Base-by-base conservation (phyloP, 306 rosid genomes). In the Fragaria nilgerrensis region DNA sequence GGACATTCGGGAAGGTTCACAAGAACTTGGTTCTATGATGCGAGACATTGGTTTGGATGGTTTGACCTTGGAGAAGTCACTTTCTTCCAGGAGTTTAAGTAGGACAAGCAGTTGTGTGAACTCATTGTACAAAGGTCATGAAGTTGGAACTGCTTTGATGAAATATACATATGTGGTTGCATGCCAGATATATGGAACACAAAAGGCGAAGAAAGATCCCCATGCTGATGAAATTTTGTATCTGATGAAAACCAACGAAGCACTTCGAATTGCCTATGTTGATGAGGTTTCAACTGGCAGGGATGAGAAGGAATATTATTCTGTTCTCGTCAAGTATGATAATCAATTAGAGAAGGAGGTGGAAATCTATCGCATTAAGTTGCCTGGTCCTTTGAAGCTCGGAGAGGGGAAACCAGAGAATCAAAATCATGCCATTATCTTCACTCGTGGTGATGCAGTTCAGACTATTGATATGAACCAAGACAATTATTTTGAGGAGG, bases 341-440 rank as follows among this genome's bases (percentile, higher is more conserved):
- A 88, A 84, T 64, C 83, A 82, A n/a, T 84, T 88, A 75, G 84
- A 88, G 83, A 86, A 68, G 80, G 98, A 91, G 79, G 93, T 89
- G 81, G 97, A 93, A 72, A 91, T 93, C 75, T 93, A 91, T 80
- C 88, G 93, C 8, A 80, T 93, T 68, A 88, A 93, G 86, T 80
- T 93, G 87, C 98, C 97, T 61, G 98, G 98, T 78, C 93, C 93
- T 41, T 62, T 87, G 75, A 93, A 89, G 86, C 88, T 93, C 19
- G 98, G 98, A 77, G 98, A 91, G 83, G 97, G 98, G 72, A 93
- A 93, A 84, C 98, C 97, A 20, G 97, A 91, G 85, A 93, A 93
- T 81, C 98, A 93, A 88, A 93, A 93, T 36, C 98, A 93, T 82
- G 97, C 98, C 48, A 73, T 88, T 77, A 88, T 93, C 79, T 93